These are phyloP conservation scores for Ophiocordyceps sinensis DNA, from an alignment of 2,329 filamentous ascomycete species.

Conservation along the genomic window DNA sequence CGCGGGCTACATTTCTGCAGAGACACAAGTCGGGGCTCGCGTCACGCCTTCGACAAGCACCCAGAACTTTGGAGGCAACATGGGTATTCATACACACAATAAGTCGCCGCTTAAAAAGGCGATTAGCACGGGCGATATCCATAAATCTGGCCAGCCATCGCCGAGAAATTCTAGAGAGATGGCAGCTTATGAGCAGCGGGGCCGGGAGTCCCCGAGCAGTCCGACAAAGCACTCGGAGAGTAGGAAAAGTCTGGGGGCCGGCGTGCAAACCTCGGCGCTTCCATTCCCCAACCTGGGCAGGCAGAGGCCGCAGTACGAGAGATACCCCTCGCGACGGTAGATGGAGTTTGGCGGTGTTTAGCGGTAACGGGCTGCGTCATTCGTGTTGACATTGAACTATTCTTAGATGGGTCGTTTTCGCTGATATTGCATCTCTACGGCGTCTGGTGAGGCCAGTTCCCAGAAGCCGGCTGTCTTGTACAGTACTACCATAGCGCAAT, in stretches of 20 bases:
- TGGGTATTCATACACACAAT: slow-evolving; percentile 68
- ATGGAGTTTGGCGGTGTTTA: too few species aligned
- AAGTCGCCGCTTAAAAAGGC: slow-evolving; percentile 76
- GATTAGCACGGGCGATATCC: slow-evolving; percentile 44
- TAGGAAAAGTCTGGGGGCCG: slow-evolving; percentile 12
- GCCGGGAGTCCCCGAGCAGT: slow-evolving; percentile 21
- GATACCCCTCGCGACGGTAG: slow-evolving; percentile 23
- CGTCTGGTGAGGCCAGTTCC: too few species aligned
- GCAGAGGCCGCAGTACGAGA: slow-evolving; percentile 22
- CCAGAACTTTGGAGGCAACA: slow-evolving; percentile 47
- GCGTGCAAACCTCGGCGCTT: slow-evolving; percentile 14
- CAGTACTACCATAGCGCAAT: too few species aligned
- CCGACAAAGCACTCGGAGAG: slow-evolving; percentile 23
- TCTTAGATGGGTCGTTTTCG: too few species aligned
- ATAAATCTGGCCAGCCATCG: slow-evolving; percentile 23
- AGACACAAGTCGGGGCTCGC: slow-evolving; percentile 9
- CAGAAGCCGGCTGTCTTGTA: too few species aligned
- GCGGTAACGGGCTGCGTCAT: too few species aligned
- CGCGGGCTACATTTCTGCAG: slow-evolving; percentile 14
- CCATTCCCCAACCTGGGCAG: slow-evolving; percentile 24
- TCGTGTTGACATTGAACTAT: too few species aligned
- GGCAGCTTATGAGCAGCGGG: slow-evolving; percentile 41
- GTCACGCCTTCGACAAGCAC: slow-evolving; percentile 9
- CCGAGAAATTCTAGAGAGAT: slow-evolving; percentile 48
- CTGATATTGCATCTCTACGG: too few species aligned